Percentiles rank a stretch among this genome's conserved stretches.
Evolutionary conservation across 306 rosid species (phyloP).

Genomic region (Begonia loranthoides): DNA sequence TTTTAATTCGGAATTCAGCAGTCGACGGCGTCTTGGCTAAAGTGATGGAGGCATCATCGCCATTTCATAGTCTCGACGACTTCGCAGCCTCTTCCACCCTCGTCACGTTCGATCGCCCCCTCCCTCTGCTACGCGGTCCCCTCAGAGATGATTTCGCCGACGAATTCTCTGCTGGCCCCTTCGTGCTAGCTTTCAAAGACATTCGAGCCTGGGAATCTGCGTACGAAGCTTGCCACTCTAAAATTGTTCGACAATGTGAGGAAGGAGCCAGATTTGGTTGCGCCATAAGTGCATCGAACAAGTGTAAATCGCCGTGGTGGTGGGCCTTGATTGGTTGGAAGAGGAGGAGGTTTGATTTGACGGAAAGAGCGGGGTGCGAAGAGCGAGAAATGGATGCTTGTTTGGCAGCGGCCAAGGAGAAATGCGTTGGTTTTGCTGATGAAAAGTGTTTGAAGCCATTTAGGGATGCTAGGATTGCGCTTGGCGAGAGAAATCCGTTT

Average conservation of each 20-base stretch:
- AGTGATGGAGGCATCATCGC: constrained; percentile 16
- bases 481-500: constrained; percentile 13
- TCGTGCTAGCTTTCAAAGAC: constrained; percentile 55
- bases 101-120: constrained; percentile 34
- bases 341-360: constrained; percentile 28
- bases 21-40: no score
- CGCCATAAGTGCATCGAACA: constrained; percentile 27
- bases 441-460: constrained; percentile 55
- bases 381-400: constrained; percentile 38
- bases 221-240: constrained; percentile 36
- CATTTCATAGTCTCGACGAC: constrained; percentile 20
- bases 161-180: constrained; percentile 28
- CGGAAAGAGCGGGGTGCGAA: constrained; percentile 53
- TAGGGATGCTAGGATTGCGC: constrained; percentile 47
- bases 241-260: constrained; percentile 50
- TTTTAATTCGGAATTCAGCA: no score
- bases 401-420: constrained; percentile 26
- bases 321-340: constrained; percentile 25
- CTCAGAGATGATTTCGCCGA: constrained; percentile 26
- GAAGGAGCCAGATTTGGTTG: constrained; percentile 62
- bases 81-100: constrained; percentile 42
- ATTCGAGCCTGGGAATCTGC: constrained; percentile 53
- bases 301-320: constrained; percentile 81
- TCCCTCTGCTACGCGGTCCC: constrained; percentile 61
- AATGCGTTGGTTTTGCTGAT: constrained; percentile 37